These are phyloP conservation scores for Aspergillus ibericus DNA, from an alignment of 2,329 filamentous ascomycete genomes.

Conservation along the genomic window DNA sequence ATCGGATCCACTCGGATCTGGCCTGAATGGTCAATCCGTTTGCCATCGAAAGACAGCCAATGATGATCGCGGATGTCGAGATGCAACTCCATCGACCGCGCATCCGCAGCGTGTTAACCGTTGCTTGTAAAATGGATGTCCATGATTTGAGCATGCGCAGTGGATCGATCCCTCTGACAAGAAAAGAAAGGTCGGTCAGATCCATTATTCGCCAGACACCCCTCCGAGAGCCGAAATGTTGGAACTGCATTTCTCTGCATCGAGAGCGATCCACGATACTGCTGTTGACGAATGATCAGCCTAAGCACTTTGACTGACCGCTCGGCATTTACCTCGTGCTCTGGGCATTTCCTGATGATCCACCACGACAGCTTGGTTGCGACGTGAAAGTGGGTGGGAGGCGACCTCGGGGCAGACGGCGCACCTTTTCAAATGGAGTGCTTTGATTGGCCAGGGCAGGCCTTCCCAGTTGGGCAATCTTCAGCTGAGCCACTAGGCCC, in stretches of 20 bases:
- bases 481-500: background rate
- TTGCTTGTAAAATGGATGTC: background rate
- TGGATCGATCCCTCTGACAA: too few species aligned
- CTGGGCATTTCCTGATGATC: too few species aligned
- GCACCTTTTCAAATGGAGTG: background rate
- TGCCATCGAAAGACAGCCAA: background rate
- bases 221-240: too few species aligned
- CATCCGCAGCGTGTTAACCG: background rate
- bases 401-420: background rate
- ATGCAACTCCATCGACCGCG: background rate
- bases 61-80: background rate
- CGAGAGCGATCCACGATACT: too few species aligned
- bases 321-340: too few species aligned
- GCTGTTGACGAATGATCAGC: too few species aligned
- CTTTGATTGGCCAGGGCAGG: background rate
- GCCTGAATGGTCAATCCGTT: background rate
- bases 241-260: background rate
- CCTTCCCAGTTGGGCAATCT: background rate
- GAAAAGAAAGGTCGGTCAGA: too few species aligned
- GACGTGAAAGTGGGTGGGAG: background rate
- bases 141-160: background rate
- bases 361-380: too few species aligned
- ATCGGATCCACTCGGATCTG: background rate
- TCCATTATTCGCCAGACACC: too few species aligned
- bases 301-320: too few species aligned